Percentiles rank a stretch among this genome's conserved stretches.
phyloP scores from a whole-genome alignment of 805 yeast genomes.

The Blastobotrys mokoenaii region DNA sequence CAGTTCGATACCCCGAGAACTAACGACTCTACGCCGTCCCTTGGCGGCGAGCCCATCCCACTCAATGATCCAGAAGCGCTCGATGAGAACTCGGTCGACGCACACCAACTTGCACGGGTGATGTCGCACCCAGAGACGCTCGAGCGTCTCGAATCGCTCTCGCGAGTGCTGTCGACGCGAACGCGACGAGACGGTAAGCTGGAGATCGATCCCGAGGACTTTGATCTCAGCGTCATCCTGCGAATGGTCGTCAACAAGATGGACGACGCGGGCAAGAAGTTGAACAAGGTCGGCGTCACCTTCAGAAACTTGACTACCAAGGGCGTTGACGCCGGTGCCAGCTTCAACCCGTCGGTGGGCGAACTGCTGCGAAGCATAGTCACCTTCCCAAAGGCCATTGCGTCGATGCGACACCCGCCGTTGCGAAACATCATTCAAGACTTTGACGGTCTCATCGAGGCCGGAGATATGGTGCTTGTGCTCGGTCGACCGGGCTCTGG shows the following conservation, averaged over 20 bases:
- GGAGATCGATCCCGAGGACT: conserved; percentile 38
- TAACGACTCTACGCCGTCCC: too few relatives aligned
- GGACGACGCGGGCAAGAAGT: conserved; percentile 28
- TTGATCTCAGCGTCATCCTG: conserved; percentile 37
- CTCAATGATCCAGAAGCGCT: conserved; percentile 17
- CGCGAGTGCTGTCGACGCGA: conserved; percentile 42
- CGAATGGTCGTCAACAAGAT: conserved; percentile 12
- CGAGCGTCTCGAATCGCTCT: conserved; percentile 39
- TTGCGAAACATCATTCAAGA: conserved; percentile 21
- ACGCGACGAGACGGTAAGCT: conserved; percentile 37
- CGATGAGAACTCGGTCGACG: conserved; percentile 16
- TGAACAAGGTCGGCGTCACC: conserved; percentile 29
- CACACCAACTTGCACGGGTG: conserved; percentile 18
- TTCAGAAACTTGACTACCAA: conserved; percentile 33
- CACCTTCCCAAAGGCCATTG: conserved; percentile 16
- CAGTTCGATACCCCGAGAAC: too few relatives aligned
- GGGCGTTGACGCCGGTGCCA: conserved; percentile 42
- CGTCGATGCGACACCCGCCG: conserved; percentile 6
- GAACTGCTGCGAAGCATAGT: conserved; percentile 31
- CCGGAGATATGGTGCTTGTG: conserved; percentile 65
- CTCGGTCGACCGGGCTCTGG: conserved; percentile 77
- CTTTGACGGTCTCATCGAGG: conserved; percentile 32
- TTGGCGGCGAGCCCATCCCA: not conserved
- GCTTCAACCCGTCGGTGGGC: conserved; percentile 37
- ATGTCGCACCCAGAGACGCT: conserved; percentile 28